Evolutionary conservation across 495 filamentous ascomycete species (phyloP).

Genomic region (Daldinia decipiens): DNA sequence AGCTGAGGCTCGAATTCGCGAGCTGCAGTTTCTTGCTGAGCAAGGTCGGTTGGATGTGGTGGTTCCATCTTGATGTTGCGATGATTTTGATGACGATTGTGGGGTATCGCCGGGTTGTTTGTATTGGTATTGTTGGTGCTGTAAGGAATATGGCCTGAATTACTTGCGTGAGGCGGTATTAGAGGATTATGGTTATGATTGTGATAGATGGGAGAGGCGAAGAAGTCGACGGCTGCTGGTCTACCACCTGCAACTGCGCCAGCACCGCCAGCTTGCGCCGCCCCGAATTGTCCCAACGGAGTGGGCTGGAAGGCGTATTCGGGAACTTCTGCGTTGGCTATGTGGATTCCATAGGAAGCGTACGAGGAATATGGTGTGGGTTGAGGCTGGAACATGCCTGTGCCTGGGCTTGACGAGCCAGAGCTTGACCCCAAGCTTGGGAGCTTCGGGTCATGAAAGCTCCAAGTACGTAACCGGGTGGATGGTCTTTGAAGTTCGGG

Average conservation of each 20-base stretch:
- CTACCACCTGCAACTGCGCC: slow-evolving; percentile 37
- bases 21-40: slow-evolving; percentile 65
- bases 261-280: slow-evolving; percentile 40
- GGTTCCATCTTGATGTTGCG: slow-evolving; percentile 54
- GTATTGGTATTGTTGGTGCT: slow-evolving; percentile 37
- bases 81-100: slow-evolving; percentile 29
- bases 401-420: slow-evolving; percentile 45
- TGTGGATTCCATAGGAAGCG: slow-evolving; percentile 52
- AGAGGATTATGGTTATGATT: slow-evolving; percentile 56
- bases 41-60: slow-evolving; percentile 54
- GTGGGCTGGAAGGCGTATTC: slow-evolving; percentile 58
- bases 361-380: slow-evolving; percentile 58
- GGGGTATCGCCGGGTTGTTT: slow-evolving; percentile 36
- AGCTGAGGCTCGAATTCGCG: slow-evolving; percentile 73
- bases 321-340: slow-evolving; percentile 52
- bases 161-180: slow-evolving; percentile 38
- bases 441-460: slow-evolving; percentile 43
- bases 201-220: slow-evolving; percentile 57
- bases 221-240: slow-evolving; percentile 36
- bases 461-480: slow-evolving; percentile 15
- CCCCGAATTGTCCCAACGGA: slow-evolving; percentile 50
- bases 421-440: slow-evolving; percentile 45
- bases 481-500: slow-evolving; percentile 5
- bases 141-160: slow-evolving; percentile 49
- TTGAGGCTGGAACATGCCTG: slow-evolving; percentile 66